Percentiles rank a stretch among this genome's conserved stretches.
These are phyloP conservation scores for Apiotrichum siamense DNA, from an alignment of 1,284 basidiomycete species.

Conservation along the genomic window DNA sequence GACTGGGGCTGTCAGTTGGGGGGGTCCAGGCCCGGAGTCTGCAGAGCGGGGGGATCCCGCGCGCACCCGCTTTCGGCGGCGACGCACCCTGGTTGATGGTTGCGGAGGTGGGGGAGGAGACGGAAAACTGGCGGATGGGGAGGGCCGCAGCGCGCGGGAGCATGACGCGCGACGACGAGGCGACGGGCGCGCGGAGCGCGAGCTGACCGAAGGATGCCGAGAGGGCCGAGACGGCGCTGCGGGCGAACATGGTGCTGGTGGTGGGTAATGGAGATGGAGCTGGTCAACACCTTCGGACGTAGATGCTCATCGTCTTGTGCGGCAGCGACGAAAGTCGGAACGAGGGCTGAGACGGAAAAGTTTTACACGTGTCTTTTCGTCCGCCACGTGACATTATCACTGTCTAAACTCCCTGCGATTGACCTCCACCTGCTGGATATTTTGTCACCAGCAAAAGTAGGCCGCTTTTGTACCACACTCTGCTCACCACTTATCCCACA, in stretches of 20 bases:
- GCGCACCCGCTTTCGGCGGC: not conserved
- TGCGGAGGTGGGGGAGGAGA: constrained; percentile 54
- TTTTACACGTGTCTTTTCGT: not conserved
- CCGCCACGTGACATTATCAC: not conserved
- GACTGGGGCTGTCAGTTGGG: constrained; percentile 9
- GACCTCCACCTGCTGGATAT: constrained; percentile 8
- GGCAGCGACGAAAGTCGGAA: not conserved
- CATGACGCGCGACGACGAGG: constrained; percentile 23
- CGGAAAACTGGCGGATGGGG: constrained; percentile 60
- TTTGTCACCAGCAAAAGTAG: no score
- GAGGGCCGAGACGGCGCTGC: constrained; percentile 21
- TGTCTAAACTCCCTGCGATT: no score
- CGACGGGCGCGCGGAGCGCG: constrained; percentile 23
- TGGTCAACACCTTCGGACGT: no score
- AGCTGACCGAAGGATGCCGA: constrained; percentile 27
- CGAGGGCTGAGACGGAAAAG: no score
- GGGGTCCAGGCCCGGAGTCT: no score
- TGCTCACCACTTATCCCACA: not conserved
- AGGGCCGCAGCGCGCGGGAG: constrained; percentile 1
- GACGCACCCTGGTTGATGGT: constrained; percentile 68
- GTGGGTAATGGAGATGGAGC: not conserved
- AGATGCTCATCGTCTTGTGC: not conserved
- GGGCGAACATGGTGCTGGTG: constrained; percentile 11
- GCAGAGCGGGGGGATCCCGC: not conserved
- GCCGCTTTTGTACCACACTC: not conserved